phyloP scores from a whole-genome alignment of 148 eudicot genomes.

The Diospyros kaki region DNA sequence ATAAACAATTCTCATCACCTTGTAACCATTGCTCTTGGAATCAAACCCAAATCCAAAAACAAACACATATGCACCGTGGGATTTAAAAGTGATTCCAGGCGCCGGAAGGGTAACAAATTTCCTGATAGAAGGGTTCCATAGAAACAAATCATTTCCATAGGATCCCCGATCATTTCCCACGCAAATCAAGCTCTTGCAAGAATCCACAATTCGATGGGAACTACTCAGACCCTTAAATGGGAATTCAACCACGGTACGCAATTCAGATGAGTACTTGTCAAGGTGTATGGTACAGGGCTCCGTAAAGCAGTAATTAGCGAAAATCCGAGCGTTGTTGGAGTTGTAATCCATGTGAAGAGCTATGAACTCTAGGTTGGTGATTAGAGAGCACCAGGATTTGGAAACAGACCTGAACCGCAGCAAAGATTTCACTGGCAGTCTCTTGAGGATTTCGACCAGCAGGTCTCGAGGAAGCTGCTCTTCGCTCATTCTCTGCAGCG shows the following conservation, averaged over 20 bases:
- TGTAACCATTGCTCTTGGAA: neutral
- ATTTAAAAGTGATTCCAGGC: neutral
- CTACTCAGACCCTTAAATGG: neutral
- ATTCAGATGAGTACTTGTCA: neutral
- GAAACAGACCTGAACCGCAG: neutral
- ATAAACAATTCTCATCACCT: neutral
- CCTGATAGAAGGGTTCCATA: neutral
- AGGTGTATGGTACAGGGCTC: no score
- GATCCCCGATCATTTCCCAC: neutral
- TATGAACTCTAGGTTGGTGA: neutral
- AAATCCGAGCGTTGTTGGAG: neutral
- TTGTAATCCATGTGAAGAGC: neutral
- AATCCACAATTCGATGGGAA: neutral
- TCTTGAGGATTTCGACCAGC: neutral
- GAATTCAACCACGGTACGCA: neutral
- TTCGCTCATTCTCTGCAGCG: no score
- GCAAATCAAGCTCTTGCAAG: neutral
- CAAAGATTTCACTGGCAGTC: constrained; percentile 4
- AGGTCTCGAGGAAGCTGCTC: neutral
- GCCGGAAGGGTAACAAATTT: neutral
- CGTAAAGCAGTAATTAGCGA: neutral
- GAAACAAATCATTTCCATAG: neutral
- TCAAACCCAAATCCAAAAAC: constrained; percentile 11
- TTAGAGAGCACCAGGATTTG: neutral
- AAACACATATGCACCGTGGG: constrained; percentile 6